Evolutionary conservation across 2,329 filamentous ascomycete genomes (phyloP), one percentile per base, ranked within the genome.

Genomic region (Piedraia hortae): DNA sequence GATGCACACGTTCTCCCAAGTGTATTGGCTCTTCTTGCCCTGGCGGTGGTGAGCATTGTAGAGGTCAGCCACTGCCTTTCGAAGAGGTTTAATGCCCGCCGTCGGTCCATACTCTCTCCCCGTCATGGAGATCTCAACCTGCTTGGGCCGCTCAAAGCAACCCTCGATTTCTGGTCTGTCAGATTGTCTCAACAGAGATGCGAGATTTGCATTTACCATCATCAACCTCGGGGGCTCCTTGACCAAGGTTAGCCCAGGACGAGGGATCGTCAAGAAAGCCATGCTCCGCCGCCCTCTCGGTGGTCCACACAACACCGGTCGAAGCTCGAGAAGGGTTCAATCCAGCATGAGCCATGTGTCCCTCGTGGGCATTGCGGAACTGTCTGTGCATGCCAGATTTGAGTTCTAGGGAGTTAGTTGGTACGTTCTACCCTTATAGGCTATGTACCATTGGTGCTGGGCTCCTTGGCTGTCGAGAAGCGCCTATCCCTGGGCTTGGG

Each of bases 1-100:
- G 43, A 93, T 89, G 44, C 74, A 80, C 10, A 91, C 82, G 45
- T 93, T 93, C 54, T 93, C 82, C 72, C 75, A 91, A 4, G 74
- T 88, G 46, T 93, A 93, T 49, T 88, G 59, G 46, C 71, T 82
- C 6, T 65, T 58, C 52, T 85, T 88, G 39, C 72, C 77, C 50
- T 82, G 52, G 31, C 82, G 67, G 39, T 91, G 82, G 46, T 82
- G 73, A 44, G 70, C 71, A 40, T 93, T 93, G 59, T 93, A 93
- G 29, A 93, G 59, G 27, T 67, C 65, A 26, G 82, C 82, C 19
- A 93, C 78, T 10, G 82, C 82, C 39, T 77, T 72, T 34, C 82
- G 61, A 32, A 93, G 55, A 12, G 75, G 68, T 51, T 77, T 82
- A 55, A 91, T 93, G 38, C 82, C 82, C 17, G 82, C 78, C 4